Conservation (phyloP, 345 rosid species). For the Durio zibethinus region DNA sequence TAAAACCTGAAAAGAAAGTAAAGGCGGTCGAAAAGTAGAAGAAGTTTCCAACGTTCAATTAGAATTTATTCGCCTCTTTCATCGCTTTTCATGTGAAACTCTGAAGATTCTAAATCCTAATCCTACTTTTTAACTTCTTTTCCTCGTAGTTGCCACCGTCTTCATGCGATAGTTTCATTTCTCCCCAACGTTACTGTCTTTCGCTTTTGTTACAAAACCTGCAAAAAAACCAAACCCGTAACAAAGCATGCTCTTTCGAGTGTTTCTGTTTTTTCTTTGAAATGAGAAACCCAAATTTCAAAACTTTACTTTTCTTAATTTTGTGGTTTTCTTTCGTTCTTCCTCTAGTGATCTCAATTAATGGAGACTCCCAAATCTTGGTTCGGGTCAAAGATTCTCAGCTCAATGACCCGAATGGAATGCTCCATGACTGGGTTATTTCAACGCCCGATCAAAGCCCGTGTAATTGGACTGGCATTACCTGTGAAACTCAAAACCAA, state of each 20-base stretch:
- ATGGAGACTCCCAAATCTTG: slow-evolving; percentile 49
- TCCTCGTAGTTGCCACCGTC: neutral
- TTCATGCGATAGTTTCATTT: neutral
- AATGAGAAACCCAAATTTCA: slow-evolving; percentile 14
- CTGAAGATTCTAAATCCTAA: neutral
- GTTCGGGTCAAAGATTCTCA: slow-evolving; percentile 39
- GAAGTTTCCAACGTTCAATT: neutral
- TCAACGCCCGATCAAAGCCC: slow-evolving; percentile 29
- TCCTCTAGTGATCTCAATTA: slow-evolving; percentile 23
- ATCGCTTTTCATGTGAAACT: slow-evolving; percentile 22
- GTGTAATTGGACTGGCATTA: slow-evolving; percentile 70
- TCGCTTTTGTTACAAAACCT: neutral
- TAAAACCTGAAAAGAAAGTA: neutral
- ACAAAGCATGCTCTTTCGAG: neutral
- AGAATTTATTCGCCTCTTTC: neutral
- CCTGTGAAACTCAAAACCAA: slow-evolving; percentile 34
- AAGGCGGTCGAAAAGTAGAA: neutral
- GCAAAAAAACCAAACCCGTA: neutral
- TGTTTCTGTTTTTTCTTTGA: neutral
- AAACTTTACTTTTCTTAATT: neutral
- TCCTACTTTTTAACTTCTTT: neutral
- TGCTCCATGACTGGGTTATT: slow-evolving; percentile 49
- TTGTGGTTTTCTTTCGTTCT: neutral
- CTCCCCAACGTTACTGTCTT: neutral
- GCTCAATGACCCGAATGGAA: slow-evolving; percentile 41